A percentile compares a stretch with the other conserved stretches of the same genome.
phyloP scores from a whole-genome alignment of 495 filamentous ascomycete genomes.

The Bacidia gigantensis region DNA sequence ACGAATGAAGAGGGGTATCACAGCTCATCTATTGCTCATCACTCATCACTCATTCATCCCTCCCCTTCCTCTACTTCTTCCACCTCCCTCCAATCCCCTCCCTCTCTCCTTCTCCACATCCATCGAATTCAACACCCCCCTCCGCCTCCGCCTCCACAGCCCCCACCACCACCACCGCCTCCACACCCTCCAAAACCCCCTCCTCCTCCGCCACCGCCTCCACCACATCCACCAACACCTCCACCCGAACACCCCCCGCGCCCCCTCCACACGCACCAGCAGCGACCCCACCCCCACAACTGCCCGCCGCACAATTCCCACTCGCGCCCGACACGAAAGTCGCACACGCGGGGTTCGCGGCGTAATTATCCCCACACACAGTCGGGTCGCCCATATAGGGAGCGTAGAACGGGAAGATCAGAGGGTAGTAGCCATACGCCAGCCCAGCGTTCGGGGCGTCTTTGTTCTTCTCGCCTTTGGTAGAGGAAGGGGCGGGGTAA shows the following conservation, averaged over 20 bases:
- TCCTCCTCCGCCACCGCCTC: constrained; percentile 22
- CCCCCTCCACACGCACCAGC: constrained; percentile 37
- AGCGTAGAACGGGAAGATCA: constrained; percentile 39
- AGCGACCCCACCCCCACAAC: constrained; percentile 40
- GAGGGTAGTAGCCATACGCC: constrained; percentile 20
- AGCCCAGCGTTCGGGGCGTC: no score
- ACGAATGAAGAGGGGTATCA: no score
- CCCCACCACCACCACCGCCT: constrained; percentile 27
- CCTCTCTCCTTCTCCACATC: constrained; percentile 1
- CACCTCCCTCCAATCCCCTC: background rate
- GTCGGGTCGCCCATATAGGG: constrained; percentile 38
- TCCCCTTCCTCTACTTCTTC: background rate
- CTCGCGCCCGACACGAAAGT: constrained; percentile 25
- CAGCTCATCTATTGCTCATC: no score
- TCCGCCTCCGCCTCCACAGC: constrained; percentile 29
- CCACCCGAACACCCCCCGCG: constrained; percentile 30
- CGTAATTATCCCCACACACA: constrained; percentile 28
- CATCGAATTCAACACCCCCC: constrained; percentile 18
- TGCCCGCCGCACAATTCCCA: constrained; percentile 35
- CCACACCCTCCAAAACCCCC: constrained; percentile 25
- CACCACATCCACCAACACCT: constrained; percentile 24
- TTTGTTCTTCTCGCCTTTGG: background rate
- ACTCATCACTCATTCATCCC: background rate
- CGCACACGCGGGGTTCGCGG: constrained; percentile 33
- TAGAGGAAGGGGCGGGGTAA: constrained; percentile 20